Base-by-base conservation (phyloP, 2,329 filamentous ascomycete genomes). In the Verticillium zaregamsianum region DNA sequence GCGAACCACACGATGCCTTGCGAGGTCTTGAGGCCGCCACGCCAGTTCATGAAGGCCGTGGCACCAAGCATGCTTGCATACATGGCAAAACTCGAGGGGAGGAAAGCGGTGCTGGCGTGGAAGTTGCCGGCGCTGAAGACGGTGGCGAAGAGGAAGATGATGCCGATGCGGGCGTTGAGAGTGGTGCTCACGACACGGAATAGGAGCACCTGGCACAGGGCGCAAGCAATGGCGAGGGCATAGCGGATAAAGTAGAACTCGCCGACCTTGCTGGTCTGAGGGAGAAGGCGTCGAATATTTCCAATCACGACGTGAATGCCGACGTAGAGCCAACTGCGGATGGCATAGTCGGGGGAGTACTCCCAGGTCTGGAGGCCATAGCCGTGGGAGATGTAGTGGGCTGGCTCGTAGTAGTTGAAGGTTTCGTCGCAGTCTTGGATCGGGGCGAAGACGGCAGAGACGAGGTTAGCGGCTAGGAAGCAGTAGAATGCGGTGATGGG, bases 361-460 rank as follows among this genome's bases (percentile, higher is more conserved):
- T 99, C 95, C 95, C 95, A 99, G 1, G 95, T 99, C 79, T 99
- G 93, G 58, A 97, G 82, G 45, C 94, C 95, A 71, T 96, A 94
- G 69, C 92, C 91, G 79, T 97, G 93, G 63, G 88, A 90, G 32
- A 99, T 84, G 76, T 97, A 99, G 76, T 99, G 95, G 0, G 93
- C 88, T 0, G 95, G 94, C 71, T 99, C 95, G 93, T 94, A 99
- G 80, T 97, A 99, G 75, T 99, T 99, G 84, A 96, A 99, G 12
- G 94, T 94, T 79, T 99, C 95, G 70, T 99, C 95, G 73, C 95
- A 99, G 76, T 99, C 95, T 74, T 97, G 93, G 66, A 99, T 97
- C 0, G 95, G 95, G 2, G 93, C 89, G 73, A 89, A 94, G 35
- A 90, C 71, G 12, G 94, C 95, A 7, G 94, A 91, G 25, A 94